Percentiles rank a stretch among this genome's conserved stretches.
Conservation (phyloP, 345 rosid species). For the Raphanus sativus region DNA sequence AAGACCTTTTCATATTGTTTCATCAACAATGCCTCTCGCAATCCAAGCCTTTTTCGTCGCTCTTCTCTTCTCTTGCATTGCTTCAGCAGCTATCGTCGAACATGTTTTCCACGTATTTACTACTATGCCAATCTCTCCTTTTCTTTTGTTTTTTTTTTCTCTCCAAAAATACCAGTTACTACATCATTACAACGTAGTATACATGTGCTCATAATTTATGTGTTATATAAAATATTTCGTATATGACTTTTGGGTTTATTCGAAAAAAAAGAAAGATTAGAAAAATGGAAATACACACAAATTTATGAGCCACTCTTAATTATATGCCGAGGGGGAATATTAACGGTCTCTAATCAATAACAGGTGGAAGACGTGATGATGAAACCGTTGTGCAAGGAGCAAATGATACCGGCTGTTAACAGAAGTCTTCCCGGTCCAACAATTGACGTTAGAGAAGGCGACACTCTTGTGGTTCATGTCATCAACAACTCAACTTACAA, state of each 20-base stretch:
- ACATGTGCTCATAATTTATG: not conserved
- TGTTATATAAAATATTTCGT: not conserved
- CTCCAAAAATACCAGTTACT: not conserved
- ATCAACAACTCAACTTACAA: slow-evolving; percentile 72
- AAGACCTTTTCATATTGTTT: not conserved
- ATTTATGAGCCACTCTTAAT: not conserved
- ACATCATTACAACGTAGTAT: not conserved
- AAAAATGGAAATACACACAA: not conserved
- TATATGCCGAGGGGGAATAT: not conserved
- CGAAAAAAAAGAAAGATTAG: not conserved
- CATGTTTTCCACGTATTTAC: slow-evolving; percentile 59
- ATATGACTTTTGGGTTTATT: not conserved
- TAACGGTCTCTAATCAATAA: too few species aligned
- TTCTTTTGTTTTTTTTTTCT: not conserved
- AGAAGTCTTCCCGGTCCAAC: slow-evolving; percentile 77
- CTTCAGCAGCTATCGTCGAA: slow-evolving; percentile 66
- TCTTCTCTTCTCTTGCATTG: slow-evolving; percentile 40
- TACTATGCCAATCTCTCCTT: not conserved
- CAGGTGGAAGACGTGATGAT: slow-evolving; percentile 53
- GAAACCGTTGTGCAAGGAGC: slow-evolving; percentile 51
- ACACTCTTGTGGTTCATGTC: slow-evolving; percentile 68
- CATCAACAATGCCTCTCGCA: slow-evolving; percentile 17
- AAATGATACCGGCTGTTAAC: slow-evolving; percentile 63
- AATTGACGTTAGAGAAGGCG: slow-evolving; percentile 63
- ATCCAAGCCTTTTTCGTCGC: not conserved